Percentiles rank a stretch among this genome's conserved stretches.
Evolutionary conservation across 306 rosid species (phyloP).

Genomic region (Rosa multiflora): DNA sequence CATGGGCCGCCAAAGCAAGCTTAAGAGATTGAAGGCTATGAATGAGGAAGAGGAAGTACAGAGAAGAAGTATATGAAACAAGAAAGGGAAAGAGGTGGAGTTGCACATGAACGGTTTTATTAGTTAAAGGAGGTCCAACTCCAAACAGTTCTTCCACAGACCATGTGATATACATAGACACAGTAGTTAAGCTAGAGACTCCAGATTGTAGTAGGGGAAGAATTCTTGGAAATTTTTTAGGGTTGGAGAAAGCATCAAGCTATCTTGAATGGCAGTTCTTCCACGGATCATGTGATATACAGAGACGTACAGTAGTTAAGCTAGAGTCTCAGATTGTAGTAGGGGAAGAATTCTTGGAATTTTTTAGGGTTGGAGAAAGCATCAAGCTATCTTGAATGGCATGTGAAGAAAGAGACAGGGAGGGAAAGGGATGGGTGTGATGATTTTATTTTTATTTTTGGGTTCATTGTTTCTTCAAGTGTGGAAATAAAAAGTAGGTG

Average conservation of each 20-base stretch:
- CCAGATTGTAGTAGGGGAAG: conserved; percentile 42
- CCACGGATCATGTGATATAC: conserved; percentile 40
- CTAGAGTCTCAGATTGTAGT: conserved; percentile 37
- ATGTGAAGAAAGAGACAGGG: background rate
- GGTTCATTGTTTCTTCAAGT: background rate
- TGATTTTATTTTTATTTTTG: background rate
- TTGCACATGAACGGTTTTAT: conserved; percentile 27
- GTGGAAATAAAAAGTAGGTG: background rate
- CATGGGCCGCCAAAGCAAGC: conserved; percentile 35
- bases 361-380: conserved; percentile 38
- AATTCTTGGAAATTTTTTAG: conserved; percentile 32
- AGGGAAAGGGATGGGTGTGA: conserved; percentile 7
- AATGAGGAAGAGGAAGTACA: background rate
- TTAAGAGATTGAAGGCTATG: conserved; percentile 1
- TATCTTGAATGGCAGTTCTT: background rate
- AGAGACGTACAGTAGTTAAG: background rate
- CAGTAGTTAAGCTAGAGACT: conserved; percentile 9
- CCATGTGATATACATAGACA: conserved; percentile 40
- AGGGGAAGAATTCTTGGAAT: conserved; percentile 27
- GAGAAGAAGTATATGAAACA: background rate
- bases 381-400: background rate
- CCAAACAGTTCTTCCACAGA: conserved; percentile 23
- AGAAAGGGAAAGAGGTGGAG: conserved; percentile 4
- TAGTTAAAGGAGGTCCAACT: conserved; percentile 16
- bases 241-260: conserved; percentile 25